These are phyloP conservation scores for Saccharomycopsis sp. DNA, from an alignment of 805 yeast species.

Conservation along the genomic window DNA sequence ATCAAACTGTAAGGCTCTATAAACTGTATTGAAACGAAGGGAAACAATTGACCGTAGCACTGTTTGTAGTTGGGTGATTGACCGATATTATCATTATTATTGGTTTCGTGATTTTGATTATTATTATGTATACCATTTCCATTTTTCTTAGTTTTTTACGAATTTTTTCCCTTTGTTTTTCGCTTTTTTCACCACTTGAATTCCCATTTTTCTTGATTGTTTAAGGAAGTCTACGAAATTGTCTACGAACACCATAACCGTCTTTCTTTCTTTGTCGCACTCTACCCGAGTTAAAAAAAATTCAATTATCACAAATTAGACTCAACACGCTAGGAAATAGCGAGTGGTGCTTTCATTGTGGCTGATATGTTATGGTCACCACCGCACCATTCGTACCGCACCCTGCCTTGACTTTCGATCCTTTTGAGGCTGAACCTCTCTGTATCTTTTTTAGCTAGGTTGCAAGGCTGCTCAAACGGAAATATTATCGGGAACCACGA, in stretches of 20 bases:
- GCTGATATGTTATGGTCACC: neutral
- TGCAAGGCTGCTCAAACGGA: neutral
- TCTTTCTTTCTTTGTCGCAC: neutral
- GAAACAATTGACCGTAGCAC: neutral
- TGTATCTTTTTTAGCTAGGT: neutral
- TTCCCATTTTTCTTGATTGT: no score
- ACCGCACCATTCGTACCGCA: neutral
- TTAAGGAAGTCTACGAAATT: neutral
- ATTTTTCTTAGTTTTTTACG: constrained; percentile 1
- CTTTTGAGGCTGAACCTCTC: neutral
- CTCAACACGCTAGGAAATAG: neutral
- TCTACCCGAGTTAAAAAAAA: neutral
- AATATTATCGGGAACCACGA: neutral
- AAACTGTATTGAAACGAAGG: neutral
- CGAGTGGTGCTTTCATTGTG: neutral
- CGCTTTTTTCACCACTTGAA: neutral
- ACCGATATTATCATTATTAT: neutral
- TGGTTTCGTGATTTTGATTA: neutral
- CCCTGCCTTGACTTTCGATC: neutral
- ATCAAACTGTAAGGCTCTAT: no score
- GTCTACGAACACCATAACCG: neutral
- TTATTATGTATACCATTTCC: neutral
- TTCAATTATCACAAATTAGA: neutral
- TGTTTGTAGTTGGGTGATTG: neutral
- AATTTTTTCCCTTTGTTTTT: neutral